Evolutionary conservation across 2,329 filamentous ascomycete genomes (phyloP), one percentile per base, ranked within the genome.

Genomic region (Sphaerulina vaccinii): DNA sequence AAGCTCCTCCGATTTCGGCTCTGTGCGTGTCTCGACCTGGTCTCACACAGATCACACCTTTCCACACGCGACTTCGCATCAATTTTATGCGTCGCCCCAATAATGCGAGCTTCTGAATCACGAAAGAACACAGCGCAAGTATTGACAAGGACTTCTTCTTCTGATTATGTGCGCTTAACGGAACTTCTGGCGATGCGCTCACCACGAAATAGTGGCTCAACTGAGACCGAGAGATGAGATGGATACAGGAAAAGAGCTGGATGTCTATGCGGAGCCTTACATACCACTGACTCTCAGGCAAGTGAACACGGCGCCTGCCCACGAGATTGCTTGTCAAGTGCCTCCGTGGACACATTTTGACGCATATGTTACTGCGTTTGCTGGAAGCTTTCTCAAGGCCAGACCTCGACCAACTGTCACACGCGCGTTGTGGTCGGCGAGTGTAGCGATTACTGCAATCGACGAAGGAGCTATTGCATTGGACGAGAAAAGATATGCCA

Each of bases 201-300:
- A n/a, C 27, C 5, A 32, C 27, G 27, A 10, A 32, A 32, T 13
- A 32, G 27, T 32, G 27, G 27, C n/a, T 32, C 27, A n/a, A n/a
- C n/a, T n/a, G n/a, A n/a, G n/a, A n/a, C n/a, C n/a, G 27, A 32
- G 8, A 32, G 11, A 13, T 11, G 8, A 32, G 10, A 32, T 32
- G 27, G 27, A 10, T 4, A 32, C 27, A 4, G 19, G 36, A 19
- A 22, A 39, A 11, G 32, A 29, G 27, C 38, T 60, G 21, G 61
- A 64, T 45, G 54, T 61, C 9, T 62, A 64, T 24, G 62, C 62
- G 8, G 36, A 44, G 33, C 55, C 61, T 2, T 64, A 60, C 39
- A 40, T 64, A 22, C 62, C 61, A 44, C 32, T 45, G n/a, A 22
- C 16, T 42, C 22, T 56, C 42, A 51, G 39, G 29, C 36, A 49